Percentiles rank a stretch among this genome's conserved stretches.
phyloP scores from a whole-genome alignment of 805 yeast genomes.

The Sungouiozyma ichnusensis region DNA sequence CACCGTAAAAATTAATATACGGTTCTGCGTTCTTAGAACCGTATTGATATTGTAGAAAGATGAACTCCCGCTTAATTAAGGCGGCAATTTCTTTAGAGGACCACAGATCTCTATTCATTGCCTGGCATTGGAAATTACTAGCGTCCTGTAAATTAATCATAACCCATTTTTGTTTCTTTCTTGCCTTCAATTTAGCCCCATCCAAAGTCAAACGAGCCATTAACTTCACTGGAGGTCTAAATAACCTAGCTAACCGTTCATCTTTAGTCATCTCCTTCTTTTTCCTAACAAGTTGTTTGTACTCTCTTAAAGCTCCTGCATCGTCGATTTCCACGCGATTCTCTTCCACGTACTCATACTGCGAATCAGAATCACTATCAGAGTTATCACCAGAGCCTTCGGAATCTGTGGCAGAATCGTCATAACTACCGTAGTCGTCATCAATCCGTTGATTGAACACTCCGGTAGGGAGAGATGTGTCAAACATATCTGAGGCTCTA shows the following conservation, averaged over 20 bases:
- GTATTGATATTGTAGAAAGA: conserved; percentile 76
- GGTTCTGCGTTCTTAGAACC: conserved; percentile 67
- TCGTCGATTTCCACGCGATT: conserved; percentile 25
- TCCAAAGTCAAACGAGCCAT: conserved; percentile 63
- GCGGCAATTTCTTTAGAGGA: conserved; percentile 54
- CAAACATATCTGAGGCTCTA: conserved; percentile 25
- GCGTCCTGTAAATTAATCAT: conserved; percentile 81
- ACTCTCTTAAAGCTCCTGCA: conserved; percentile 30
- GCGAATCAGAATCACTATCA: conserved; percentile 29
- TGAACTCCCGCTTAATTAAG: conserved; percentile 53
- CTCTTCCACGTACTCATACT: conserved; percentile 27
- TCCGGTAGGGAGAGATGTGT: conserved; percentile 26
- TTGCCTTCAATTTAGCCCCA: conserved; percentile 58
- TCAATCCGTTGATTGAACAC: conserved; percentile 30
- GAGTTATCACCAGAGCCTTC: conserved; percentile 33
- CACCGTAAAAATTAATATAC: conserved; percentile 64
- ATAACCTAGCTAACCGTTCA: conserved; percentile 65
- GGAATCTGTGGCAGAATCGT: conserved; percentile 14
- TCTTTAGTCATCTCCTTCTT: conserved; percentile 20
- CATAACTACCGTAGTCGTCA: conserved; percentile 5
- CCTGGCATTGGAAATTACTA: conserved; percentile 79
- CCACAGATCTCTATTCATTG: conserved; percentile 91
- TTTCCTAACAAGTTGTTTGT: conserved; percentile 20
- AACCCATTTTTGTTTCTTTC: conserved; percentile 60
- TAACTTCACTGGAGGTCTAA: conserved; percentile 89